phyloP scores from a whole-genome alignment of 1,139 yeast species.

The Candida sp. region DNA sequence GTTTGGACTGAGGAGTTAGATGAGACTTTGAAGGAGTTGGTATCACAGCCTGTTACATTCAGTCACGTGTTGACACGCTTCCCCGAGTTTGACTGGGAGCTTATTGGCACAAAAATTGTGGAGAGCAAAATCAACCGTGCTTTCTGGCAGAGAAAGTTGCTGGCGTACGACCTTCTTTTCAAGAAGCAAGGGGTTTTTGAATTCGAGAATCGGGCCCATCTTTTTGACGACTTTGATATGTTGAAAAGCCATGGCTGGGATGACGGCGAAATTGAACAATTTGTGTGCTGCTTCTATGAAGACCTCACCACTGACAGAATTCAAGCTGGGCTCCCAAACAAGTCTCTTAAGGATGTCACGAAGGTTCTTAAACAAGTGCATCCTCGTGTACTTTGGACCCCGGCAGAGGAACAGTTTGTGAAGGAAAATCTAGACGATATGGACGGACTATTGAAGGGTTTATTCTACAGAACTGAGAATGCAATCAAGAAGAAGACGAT shows the following conservation, averaged over 20 bases:
- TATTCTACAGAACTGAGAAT: neutral
- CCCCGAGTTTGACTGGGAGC: slow-evolving; percentile 10
- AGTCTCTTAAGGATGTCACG: slow-evolving; percentile 2
- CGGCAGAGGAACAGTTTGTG: slow-evolving; percentile 13
- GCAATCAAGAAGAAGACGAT: neutral
- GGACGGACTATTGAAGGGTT: neutral
- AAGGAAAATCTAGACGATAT: slow-evolving; percentile 19
- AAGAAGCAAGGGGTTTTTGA: slow-evolving; percentile 10
- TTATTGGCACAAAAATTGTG: slow-evolving; percentile 5
- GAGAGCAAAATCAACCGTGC: neutral
- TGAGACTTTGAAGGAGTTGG: neutral
- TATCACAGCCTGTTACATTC: slow-evolving; percentile 11
- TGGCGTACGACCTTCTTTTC: slow-evolving; percentile 6
- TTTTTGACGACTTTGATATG: neutral
- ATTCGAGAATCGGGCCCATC: neutral
- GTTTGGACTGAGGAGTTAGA: neutral
- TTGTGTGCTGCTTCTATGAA: slow-evolving; percentile 3
- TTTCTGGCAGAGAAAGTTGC: slow-evolving; percentile 1
- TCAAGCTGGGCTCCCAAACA: slow-evolving; percentile 2
- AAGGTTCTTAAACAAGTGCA: neutral
- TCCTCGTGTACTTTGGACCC: slow-evolving; percentile 9
- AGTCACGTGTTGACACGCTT: slow-evolving; percentile 9
- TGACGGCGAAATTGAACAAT: slow-evolving; percentile 9
- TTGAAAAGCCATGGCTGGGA: slow-evolving; percentile 3
- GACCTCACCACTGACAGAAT: slow-evolving; percentile 8